phyloP scores from a whole-genome alignment of 805 yeast species.

The Clavispora asparagi region DNA sequence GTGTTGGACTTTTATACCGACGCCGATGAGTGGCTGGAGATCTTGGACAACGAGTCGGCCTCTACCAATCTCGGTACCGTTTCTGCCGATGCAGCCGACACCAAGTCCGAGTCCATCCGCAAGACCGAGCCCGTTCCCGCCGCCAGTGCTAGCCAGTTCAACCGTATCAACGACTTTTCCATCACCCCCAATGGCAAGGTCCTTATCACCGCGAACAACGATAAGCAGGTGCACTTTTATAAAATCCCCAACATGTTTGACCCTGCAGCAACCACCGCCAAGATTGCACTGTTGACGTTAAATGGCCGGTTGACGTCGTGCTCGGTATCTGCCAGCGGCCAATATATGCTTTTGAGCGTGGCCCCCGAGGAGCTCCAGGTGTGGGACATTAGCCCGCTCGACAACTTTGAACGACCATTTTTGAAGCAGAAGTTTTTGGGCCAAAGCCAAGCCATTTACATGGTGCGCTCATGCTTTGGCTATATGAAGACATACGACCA shows the following conservation, averaged over 20 bases:
- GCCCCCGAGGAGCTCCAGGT: slow-evolving; percentile 74
- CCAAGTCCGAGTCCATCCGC: not conserved
- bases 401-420: slow-evolving; percentile 35
- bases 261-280: slow-evolving; percentile 28
- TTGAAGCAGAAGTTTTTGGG: slow-evolving; percentile 65
- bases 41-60: slow-evolving; percentile 3
- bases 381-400: slow-evolving; percentile 57
- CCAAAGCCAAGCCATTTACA: slow-evolving; percentile 61
- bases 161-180: slow-evolving; percentile 63
- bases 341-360: slow-evolving; percentile 55
- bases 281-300: slow-evolving; percentile 44
- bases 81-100: not conserved
- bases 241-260: slow-evolving; percentile 38
- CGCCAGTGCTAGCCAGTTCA: slow-evolving; percentile 19
- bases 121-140: not conserved
- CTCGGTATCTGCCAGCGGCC: slow-evolving; percentile 49
- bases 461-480: slow-evolving; percentile 76
- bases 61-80: slow-evolving; percentile 1
- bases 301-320: slow-evolving; percentile 63
- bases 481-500: slow-evolving; percentile 34
- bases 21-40: slow-evolving; percentile 21
- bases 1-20: slow-evolving; percentile 40
- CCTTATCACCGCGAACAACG: slow-evolving; percentile 61
- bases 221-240: slow-evolving; percentile 56
- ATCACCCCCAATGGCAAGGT: slow-evolving; percentile 59